phyloP scores from a whole-genome alignment of 805 yeast genomes.

The Starmerella gropengiesseri region DNA sequence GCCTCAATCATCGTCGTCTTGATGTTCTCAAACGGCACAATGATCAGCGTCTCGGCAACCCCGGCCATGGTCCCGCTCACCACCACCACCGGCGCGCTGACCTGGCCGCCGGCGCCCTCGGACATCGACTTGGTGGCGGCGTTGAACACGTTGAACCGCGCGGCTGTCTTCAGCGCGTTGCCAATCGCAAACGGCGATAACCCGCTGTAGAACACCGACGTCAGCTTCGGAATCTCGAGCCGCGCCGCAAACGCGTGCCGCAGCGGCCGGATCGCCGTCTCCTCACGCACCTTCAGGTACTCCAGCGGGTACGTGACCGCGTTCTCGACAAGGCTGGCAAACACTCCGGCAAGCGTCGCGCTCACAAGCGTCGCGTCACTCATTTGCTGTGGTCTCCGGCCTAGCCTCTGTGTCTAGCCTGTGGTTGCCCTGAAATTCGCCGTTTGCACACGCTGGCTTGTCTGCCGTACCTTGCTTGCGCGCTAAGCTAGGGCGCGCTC shows the following conservation, averaged over 20 bases:
- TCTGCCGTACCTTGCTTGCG: too few species aligned
- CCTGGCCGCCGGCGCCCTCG: constrained; percentile 34
- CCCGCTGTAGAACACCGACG: constrained; percentile 39
- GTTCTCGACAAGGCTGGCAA: constrained; percentile 33
- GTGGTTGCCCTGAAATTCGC: too few species aligned
- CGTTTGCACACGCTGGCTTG: too few species aligned
- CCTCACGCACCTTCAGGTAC: constrained; percentile 31
- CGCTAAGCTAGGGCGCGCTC: too few species aligned
- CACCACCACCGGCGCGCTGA: constrained; percentile 43
- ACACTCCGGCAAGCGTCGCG: constrained; percentile 31
- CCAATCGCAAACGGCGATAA: constrained; percentile 69
- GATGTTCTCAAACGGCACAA: constrained; percentile 80
- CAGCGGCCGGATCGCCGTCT: constrained; percentile 26
- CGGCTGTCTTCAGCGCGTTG: constrained; percentile 56
- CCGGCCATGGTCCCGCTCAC: constrained; percentile 82
- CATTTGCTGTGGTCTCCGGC: too few species aligned
- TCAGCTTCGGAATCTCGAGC: constrained; percentile 21
- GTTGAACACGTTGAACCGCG: constrained; percentile 66
- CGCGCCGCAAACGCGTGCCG: constrained; percentile 5
- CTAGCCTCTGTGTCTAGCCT: too few species aligned
- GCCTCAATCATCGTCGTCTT: constrained; percentile 67
- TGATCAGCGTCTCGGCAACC: constrained; percentile 56
- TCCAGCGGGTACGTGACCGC: constrained; percentile 35
- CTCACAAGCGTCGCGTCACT: constrained; percentile 24
- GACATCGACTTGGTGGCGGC: constrained; percentile 60